phyloP scores from a whole-genome alignment of 2,329 filamentous ascomycete species.

The Trichophaea hybrida region DNA sequence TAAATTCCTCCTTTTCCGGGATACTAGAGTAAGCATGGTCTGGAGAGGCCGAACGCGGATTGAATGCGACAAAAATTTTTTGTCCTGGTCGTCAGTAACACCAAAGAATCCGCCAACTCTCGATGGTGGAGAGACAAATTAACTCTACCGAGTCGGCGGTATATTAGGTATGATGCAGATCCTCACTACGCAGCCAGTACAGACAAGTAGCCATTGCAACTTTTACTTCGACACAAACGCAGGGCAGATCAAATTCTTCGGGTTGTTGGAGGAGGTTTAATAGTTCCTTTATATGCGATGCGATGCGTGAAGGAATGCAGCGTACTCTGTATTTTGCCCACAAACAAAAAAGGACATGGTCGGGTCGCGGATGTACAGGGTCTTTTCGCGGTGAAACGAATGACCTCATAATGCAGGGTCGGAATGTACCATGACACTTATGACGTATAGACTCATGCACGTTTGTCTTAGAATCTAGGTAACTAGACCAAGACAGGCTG shows the following conservation, averaged over 20 bases:
- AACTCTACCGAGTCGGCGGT: background rate
- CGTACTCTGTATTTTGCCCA: too few species aligned
- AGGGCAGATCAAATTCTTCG: background rate
- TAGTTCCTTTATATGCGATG: too few species aligned
- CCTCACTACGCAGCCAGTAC: background rate
- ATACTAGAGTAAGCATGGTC: too few species aligned
- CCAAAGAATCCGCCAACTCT: background rate
- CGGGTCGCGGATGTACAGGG: background rate
- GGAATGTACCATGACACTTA: background rate
- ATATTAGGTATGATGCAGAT: background rate
- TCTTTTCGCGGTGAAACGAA: background rate
- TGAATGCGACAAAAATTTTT: too few species aligned
- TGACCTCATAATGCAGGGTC: background rate
- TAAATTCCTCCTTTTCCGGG: too few species aligned
- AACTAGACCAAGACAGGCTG: too few species aligned
- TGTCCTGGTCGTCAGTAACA: too few species aligned
- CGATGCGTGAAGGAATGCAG: too few species aligned
- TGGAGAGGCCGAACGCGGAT: too few species aligned
- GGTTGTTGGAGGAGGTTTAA: background rate
- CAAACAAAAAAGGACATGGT: background rate
- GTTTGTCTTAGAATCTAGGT: background rate
- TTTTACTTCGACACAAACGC: background rate
- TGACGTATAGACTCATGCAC: background rate
- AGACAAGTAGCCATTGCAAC: background rate
- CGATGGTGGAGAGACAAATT: background rate